These are phyloP conservation scores for Bipolaris cookei DNA, from an alignment of 2,329 filamentous ascomycete genomes.

Conservation along the genomic window DNA sequence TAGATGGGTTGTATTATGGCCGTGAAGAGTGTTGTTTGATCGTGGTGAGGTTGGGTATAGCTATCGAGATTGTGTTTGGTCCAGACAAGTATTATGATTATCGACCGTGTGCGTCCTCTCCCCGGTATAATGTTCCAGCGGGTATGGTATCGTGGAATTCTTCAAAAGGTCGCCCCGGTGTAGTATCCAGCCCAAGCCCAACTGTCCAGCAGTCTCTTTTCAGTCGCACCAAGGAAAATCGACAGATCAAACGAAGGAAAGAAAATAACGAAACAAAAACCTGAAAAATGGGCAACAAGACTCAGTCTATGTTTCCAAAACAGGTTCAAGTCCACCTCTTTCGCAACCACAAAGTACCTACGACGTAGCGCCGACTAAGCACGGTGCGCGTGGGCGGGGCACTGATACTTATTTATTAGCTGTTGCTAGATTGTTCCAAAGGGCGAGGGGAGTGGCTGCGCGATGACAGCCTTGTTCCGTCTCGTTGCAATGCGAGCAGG, in stretches of 20 bases:
- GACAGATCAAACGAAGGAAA: neutral
- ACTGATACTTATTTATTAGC: neutral
- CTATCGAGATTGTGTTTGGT: neutral
- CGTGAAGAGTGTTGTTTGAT: neutral
- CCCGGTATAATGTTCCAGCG: neutral
- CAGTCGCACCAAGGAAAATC: neutral
- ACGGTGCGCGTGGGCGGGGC: neutral
- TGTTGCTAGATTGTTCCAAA: neutral
- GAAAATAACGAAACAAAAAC: neutral
- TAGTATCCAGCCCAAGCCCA: neutral
- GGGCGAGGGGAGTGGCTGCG: neutral
- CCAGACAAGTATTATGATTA: neutral
- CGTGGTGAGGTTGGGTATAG: neutral
- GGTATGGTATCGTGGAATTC: neutral
- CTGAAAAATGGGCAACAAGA: neutral
- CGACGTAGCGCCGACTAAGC: neutral
- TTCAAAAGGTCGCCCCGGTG: neutral
- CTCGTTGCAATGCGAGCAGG: neutral
- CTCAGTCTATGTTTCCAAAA: neutral
- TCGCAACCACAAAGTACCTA: neutral
- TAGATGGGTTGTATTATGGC: neutral
- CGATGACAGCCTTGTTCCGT: neutral
- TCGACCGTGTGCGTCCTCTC: neutral
- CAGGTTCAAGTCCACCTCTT: neutral
- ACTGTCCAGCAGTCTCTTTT: neutral